phyloP scores from a whole-genome alignment of 1,139 yeast genomes.

The Suzukiozyma palmioleophila region DNA sequence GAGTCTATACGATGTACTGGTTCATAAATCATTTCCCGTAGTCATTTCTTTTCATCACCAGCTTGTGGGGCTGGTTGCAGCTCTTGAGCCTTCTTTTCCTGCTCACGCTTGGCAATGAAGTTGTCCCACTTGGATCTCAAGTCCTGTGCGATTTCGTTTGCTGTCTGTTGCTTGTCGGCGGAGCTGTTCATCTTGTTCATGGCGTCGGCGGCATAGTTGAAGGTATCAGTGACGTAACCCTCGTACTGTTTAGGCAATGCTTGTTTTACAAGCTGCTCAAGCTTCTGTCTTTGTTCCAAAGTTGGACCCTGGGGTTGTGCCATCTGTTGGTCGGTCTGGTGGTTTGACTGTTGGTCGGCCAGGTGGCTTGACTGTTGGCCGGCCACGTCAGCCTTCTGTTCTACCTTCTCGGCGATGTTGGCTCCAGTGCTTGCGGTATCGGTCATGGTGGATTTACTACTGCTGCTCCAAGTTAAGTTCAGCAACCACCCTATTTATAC shows the following conservation, averaged over 20 bases:
- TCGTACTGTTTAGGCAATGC: slow-evolving; percentile 1
- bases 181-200: slow-evolving; percentile 28
- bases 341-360: too few relatives aligned
- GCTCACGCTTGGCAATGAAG: slow-evolving; percentile 24
- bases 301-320: slow-evolving; percentile 1
- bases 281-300: background rate
- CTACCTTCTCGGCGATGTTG: background rate
- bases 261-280: slow-evolving; percentile 1
- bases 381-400: too few relatives aligned
- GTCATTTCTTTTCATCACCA: slow-evolving; percentile 2
- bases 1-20: background rate
- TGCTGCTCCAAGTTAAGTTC: too few relatives aligned
- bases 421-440: background rate
- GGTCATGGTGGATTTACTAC: too few relatives aligned
- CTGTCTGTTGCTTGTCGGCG: slow-evolving; percentile 29
- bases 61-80: too few relatives aligned
- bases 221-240: slow-evolving; percentile 23
- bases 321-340: too few relatives aligned
- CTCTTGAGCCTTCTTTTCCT: slow-evolving; percentile 4
- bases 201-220: slow-evolving; percentile 25
- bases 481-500: too few relatives aligned
- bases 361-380: too few relatives aligned
- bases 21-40: background rate
- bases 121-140: slow-evolving; percentile 23
- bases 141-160: slow-evolving; percentile 38